Evolutionary conservation across 2,329 filamentous ascomycete genomes (phyloP), one percentile per base, ranked within the genome.

Genomic region (Botrytis porri): DNA sequence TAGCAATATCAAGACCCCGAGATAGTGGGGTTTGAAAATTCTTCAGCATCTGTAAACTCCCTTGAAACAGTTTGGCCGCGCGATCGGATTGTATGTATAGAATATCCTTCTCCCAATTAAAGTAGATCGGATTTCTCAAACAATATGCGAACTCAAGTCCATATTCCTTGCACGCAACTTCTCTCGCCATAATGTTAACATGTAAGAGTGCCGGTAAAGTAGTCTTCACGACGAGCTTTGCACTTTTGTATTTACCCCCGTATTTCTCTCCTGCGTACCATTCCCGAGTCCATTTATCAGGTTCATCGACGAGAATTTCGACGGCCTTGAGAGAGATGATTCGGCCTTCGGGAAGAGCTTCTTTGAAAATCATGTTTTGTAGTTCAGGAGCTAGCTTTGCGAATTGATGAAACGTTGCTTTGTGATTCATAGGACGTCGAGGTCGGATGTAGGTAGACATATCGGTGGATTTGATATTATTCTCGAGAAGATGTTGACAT

Each of bases 71-170:
- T n/a, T 32, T 69, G 29, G 12, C n/a, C 2, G 48, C 48, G 0
- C 65, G 37, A 57, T 69, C 65, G 14, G 65, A 69, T 43, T 69
- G 65, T n/a, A 69, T 57, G 48, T 57, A 69, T n/a, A 69, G 48
- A 25, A 35, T 69, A 4, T 69, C 65, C 18, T 32, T 69, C 5
- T 69, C 48, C 20, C 39, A 69, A 32, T 69, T 69, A 37, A 69
- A 69, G 12, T 69, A 69, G 57, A 69, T 20, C 18, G 65, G 48
- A 16, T 69, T 51, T n/a, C 35, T 51, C 20, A 69, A 37, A 41
- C 48, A 69, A 20, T 57, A 37, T 3, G 18, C 39, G n/a, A 69
- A 69, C 37, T 69, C 65, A 18, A 69, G 65, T 41, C 54, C n/a
- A 20, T 69, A 69, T 57, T 57, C 16, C 35, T 69, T 57, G 37